Evolutionary conservation across 1,284 basidiomycete genomes (phyloP).

Genomic region (Austroboletus niveus): DNA sequence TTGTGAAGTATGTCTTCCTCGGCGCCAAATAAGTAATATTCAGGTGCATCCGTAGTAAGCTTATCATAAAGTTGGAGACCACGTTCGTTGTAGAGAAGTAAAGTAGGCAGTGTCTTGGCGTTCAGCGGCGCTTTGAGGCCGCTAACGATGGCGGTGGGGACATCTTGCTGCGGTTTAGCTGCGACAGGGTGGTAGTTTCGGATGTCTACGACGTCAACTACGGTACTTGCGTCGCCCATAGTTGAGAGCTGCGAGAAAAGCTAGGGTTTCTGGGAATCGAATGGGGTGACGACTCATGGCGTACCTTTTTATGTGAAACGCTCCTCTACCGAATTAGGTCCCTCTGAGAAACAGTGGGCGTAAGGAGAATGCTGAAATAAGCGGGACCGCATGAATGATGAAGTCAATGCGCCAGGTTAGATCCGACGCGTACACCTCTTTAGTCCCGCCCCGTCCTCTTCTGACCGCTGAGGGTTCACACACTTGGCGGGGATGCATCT

Average conservation of each 20-base stretch:
- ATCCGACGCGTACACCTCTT: background rate
- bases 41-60: conserved; percentile 77
- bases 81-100: conserved; percentile 84
- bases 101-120: conserved; percentile 74
- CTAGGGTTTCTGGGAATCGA: background rate
- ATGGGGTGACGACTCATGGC: background rate
- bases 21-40: conserved; percentile 87
- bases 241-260: background rate
- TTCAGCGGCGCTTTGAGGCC: conserved; percentile 56
- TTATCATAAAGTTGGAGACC: conserved; percentile 83
- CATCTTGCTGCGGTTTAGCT: conserved; percentile 23
- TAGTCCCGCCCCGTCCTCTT: background rate
- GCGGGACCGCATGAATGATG: conserved; percentile 6
- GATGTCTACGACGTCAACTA: conserved; percentile 25
- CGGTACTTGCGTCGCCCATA: conserved; percentile 25
- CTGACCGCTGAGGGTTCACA: background rate
- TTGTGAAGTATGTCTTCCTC: conserved; percentile 71
- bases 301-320: conserved; percentile 14
- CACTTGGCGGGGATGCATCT: no score
- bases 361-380: conserved; percentile 23
- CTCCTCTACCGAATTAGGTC: background rate
- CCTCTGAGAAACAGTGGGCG: background rate
- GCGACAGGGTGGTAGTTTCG: conserved; percentile 13
- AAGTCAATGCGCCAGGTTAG: background rate
- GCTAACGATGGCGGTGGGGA: conserved; percentile 47